Evolutionary conservation across 1,284 basidiomycete genomes (phyloP), one percentile per base, ranked within the genome.

Genomic region (Ustilago tritici): DNA sequence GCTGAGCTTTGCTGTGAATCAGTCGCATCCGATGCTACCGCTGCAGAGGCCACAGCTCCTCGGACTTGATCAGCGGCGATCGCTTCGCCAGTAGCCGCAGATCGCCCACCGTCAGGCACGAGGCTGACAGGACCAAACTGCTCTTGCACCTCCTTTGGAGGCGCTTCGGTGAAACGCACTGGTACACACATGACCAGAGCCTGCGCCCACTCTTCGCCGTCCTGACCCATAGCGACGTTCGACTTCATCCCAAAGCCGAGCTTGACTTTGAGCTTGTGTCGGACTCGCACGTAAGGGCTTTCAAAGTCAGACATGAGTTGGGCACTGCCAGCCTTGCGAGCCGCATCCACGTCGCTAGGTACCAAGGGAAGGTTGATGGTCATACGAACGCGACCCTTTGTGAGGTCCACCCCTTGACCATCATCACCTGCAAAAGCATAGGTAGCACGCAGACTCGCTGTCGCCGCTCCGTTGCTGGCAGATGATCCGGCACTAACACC

Each of bases 231-330:
- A 17, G 61, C 69, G 2, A 71, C 67, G 41, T 77, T 71, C 1
- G 66, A 32, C 23, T 78, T 79, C 56, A 84, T 79, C 1, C 82
- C 83, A 34, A 86, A 85, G 31, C 82, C 80, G 2, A 86, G 72
- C 67, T 86, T 86, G 57, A 86, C 84, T 57, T 84, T 83, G 66
- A 86, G 79, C 76, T 85, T 85, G 80, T 86, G 84, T 32, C 84
- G 76, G 43, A 85, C 61, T 23, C 84, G 79, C 17, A 82, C 78
- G 56, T 81, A 83, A 0, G 84, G 84, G 52, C 80, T 82, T 40
- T 86, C 84, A 68, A 82, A 86, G 71, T 86, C 84, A 4, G 84
- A 60, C 23, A 85, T 65, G 14, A 86, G 71, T 64, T 81, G 83
- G 12, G 80, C 70, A 19, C 76, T 74, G 11, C 70, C 72, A 17